phyloP scores from a whole-genome alignment of 176 grass and related monocot species.

The Triticum timopheevii region DNA sequence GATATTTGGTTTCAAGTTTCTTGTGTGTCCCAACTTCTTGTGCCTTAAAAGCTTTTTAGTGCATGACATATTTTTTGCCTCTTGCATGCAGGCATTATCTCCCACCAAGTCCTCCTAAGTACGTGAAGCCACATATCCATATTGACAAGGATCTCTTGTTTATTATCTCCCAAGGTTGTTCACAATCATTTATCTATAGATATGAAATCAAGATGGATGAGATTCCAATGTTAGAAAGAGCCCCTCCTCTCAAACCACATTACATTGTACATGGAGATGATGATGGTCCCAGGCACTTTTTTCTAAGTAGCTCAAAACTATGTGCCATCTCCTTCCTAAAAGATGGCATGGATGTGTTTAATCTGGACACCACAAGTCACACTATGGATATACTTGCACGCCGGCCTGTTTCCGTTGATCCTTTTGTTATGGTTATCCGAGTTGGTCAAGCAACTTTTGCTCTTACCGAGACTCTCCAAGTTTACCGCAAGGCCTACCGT shows the following conservation, averaged over 20 bases:
- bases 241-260: neutral
- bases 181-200: neutral
- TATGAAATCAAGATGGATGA: neutral
- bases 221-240: neutral
- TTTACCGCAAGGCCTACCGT: neutral
- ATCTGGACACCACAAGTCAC: neutral
- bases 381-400: too few relatives aligned
- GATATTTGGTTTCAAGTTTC: too few relatives aligned
- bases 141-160: neutral
- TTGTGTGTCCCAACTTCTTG: too few relatives aligned
- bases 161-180: neutral
- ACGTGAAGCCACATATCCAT: neutral
- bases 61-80: neutral
- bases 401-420: neutral
- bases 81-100: neutral
- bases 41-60: too few relatives aligned
- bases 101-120: neutral
- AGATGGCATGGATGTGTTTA: neutral
- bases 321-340: neutral
- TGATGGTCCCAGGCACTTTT: neutral
- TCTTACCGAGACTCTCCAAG: neutral
- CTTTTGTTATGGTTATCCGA: neutral
- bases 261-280: neutral
- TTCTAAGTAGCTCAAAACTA: neutral
- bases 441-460: neutral